These are phyloP conservation scores for Lentinula sp. DNA, from an alignment of 768 basidiomycete genomes.

Conservation along the genomic window DNA sequence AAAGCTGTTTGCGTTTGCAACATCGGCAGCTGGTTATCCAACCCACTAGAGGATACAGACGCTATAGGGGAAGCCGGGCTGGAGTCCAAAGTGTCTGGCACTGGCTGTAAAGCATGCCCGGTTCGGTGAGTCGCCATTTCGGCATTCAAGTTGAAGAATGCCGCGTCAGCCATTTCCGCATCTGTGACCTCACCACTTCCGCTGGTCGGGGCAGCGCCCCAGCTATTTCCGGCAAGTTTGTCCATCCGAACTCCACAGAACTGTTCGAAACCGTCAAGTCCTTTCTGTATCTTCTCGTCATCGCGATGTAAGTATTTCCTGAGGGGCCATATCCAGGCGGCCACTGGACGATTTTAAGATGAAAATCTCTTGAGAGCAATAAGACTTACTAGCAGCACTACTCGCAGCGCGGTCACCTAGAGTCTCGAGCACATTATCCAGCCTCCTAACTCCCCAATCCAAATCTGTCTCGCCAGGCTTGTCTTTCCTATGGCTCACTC, in stretches of 20 bases:
- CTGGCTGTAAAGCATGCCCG: background rate
- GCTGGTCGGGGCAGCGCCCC: background rate
- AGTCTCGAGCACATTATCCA: conserved; percentile 40
- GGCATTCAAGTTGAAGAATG: background rate
- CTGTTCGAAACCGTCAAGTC: conserved; percentile 1
- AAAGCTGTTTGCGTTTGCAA: conserved; percentile 2
- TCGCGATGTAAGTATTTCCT: conserved; percentile 1
- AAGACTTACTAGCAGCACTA: conserved; percentile 34
- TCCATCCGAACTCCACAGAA: conserved; percentile 6
- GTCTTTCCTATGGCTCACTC: conserved; percentile 18
- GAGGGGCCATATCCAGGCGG: conserved; percentile 4
- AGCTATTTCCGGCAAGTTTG: background rate
- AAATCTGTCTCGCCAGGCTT: conserved; percentile 23
- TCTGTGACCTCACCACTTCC: background rate
- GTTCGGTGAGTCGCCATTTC: background rate
- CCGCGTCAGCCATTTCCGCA: background rate
- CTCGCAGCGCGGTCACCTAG: conserved; percentile 45
- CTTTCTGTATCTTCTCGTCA: background rate
- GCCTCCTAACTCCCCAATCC: conserved; percentile 34
- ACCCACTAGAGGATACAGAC: background rate
- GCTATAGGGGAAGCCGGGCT: background rate
- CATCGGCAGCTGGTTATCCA: background rate
- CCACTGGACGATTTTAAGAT: background rate
- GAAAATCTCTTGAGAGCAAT: background rate
- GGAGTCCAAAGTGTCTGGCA: background rate